phyloP scores from a whole-genome alignment of 768 basidiomycete genomes.

The Pleurotus citrinopileatus region DNA sequence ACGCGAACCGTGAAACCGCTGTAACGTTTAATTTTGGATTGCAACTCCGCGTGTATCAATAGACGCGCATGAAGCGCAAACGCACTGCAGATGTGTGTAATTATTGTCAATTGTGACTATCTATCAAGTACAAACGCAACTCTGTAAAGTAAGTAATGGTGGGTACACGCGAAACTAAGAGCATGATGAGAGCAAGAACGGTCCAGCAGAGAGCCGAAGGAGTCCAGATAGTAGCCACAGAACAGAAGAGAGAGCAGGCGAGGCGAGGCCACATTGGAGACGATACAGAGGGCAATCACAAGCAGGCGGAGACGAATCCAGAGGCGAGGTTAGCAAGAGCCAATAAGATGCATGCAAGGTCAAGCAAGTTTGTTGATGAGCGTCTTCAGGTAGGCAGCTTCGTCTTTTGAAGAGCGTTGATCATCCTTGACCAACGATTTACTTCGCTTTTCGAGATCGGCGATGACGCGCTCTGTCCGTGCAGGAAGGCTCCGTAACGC shows the following conservation, averaged over 20 bases:
- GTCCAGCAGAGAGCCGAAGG: not conserved
- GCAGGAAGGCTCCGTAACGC: slow-evolving; percentile 43
- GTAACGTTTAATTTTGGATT: not conserved
- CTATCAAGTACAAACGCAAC: not conserved
- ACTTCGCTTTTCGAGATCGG: slow-evolving; percentile 50
- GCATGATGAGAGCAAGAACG: not conserved
- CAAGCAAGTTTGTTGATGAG: slow-evolving; percentile 24
- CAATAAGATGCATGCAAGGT: not conserved
- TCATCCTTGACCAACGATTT: slow-evolving; percentile 38
- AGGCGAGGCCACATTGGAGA: not conserved
- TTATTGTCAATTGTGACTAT: not conserved
- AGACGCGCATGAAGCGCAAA: not conserved
- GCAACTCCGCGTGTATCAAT: not conserved
- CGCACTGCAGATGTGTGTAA: too few species aligned
- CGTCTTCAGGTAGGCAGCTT: slow-evolving; percentile 27
- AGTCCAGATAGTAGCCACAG: not conserved
- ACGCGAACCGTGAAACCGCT: not conserved
- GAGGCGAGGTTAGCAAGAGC: too few species aligned
- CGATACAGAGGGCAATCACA: too few species aligned
- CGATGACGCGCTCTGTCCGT: slow-evolving; percentile 50
- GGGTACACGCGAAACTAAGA: not conserved
- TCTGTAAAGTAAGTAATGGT: too few species aligned
- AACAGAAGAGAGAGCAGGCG: not conserved
- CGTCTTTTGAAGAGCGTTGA: slow-evolving; percentile 16
- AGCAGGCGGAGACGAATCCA: too few species aligned